Conservation (phyloP, 257 asterid species). For the Primulina huaijiensis region DNA sequence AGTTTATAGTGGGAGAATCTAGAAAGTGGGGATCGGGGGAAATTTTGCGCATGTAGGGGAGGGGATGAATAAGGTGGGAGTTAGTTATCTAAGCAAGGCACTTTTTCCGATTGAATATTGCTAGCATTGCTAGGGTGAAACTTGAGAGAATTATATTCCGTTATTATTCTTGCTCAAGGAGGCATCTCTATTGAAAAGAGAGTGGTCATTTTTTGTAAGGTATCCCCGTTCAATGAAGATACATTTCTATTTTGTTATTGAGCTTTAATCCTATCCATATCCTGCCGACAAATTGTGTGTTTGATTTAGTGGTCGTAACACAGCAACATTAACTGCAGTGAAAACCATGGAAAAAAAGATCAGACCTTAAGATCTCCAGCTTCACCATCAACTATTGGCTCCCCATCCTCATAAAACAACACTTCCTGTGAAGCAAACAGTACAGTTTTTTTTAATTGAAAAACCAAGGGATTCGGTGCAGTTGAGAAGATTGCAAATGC, state of each 20-base stretch:
- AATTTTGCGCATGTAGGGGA: neutral
- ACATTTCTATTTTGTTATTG: neutral
- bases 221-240: constrained; percentile 1
- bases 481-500: neutral
- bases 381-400: constrained; percentile 93
- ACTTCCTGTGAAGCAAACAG: constrained; percentile 60
- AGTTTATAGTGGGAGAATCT: too few relatives aligned
- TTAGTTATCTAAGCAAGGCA: neutral
- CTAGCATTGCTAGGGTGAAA: neutral
- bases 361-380: constrained; percentile 93
- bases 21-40: neutral
- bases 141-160: neutral
- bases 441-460: neutral
- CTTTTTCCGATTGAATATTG: neutral
- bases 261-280: neutral
- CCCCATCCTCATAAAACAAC: constrained; percentile 91
- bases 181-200: neutral
- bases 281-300: neutral
- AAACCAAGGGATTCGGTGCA: constrained; percentile 6
- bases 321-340: neutral
- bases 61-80: neutral
- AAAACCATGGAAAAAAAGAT: constrained; percentile 16
- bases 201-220: neutral
- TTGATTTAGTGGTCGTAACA: neutral
- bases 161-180: neutral